These are phyloP conservation scores for Paramecium pentaurelia DNA, from an alignment of 73 alveolate genomes.

Conservation along the genomic window DNA sequence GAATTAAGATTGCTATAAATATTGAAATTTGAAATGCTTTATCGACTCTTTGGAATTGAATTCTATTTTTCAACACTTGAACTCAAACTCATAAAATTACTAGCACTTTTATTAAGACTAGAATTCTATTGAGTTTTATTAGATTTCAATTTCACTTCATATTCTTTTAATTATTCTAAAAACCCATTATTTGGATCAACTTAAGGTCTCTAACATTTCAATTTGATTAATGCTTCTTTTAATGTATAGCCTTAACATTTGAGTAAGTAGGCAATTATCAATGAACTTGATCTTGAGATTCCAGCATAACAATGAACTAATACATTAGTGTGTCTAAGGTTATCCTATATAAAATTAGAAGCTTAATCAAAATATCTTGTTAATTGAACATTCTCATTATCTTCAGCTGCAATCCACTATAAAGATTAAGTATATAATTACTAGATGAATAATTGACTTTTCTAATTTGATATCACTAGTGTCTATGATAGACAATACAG, in stretches of 20 bases:
- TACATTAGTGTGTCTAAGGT: neutral
- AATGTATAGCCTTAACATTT: neutral
- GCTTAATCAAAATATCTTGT: neutral
- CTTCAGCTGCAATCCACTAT: slow-evolving; percentile 36
- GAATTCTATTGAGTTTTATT: neutral
- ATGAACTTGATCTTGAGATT: slow-evolving; percentile 48
- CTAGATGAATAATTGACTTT: neutral
- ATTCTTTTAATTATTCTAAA: neutral
- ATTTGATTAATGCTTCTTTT: neutral
- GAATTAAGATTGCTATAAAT: neutral
- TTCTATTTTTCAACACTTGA: neutral
- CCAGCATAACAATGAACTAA: slow-evolving; percentile 63
- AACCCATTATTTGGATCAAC: slow-evolving; percentile 26
- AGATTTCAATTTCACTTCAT: neutral
- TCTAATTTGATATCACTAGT: slow-evolving; percentile 14
- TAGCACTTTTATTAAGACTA: neutral
- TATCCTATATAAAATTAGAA: neutral
- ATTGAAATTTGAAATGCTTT: neutral
- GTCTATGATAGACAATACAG: neutral
- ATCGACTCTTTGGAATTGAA: neutral
- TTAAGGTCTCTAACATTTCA: neutral
- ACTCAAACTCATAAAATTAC: neutral
- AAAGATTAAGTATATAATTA: neutral
- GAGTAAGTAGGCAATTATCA: slow-evolving; percentile 50
- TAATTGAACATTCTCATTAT: neutral